Conservation (phyloP, 768 basidiomycete genomes). For the Trichaptum fuscoviolaceum region DNA sequence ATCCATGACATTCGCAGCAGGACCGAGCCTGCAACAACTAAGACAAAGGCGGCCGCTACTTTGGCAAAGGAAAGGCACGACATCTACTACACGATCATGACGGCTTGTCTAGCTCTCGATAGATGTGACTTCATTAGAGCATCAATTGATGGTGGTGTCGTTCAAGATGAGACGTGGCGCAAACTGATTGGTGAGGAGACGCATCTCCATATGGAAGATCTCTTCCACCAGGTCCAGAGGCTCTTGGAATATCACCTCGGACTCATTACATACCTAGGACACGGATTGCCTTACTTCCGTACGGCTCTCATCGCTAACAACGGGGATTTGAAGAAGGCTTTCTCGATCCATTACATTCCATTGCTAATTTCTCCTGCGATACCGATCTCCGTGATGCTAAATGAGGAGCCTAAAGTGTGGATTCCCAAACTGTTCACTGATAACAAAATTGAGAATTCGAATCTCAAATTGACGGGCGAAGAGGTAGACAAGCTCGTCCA, state of each 20-base stretch:
- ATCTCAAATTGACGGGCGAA: neutral
- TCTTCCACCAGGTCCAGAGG: neutral
- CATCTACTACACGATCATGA: neutral
- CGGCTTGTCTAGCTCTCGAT: neutral
- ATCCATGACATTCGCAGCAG: neutral
- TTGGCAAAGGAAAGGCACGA: neutral
- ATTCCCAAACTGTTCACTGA: neutral
- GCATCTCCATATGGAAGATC: neutral
- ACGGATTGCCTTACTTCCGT: neutral
- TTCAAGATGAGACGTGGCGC: neutral
- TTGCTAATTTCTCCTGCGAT: constrained; percentile 17
- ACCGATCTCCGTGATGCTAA: neutral
- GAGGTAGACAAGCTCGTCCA: neutral
- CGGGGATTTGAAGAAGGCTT: constrained; percentile 17
- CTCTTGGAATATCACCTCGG: neutral
- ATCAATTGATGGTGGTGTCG: neutral
- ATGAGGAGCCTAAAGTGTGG: neutral
- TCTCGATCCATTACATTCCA: constrained; percentile 43
- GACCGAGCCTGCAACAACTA: neutral
- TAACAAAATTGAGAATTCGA: neutral
- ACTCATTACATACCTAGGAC: neutral
- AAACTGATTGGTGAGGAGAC: neutral
- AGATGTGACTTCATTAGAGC: neutral
- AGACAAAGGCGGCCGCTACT: neutral
- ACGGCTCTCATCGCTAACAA: neutral